These are phyloP conservation scores for Inga oerstediana DNA, from an alignment of 306 rosid genomes.

Conservation along the genomic window DNA sequence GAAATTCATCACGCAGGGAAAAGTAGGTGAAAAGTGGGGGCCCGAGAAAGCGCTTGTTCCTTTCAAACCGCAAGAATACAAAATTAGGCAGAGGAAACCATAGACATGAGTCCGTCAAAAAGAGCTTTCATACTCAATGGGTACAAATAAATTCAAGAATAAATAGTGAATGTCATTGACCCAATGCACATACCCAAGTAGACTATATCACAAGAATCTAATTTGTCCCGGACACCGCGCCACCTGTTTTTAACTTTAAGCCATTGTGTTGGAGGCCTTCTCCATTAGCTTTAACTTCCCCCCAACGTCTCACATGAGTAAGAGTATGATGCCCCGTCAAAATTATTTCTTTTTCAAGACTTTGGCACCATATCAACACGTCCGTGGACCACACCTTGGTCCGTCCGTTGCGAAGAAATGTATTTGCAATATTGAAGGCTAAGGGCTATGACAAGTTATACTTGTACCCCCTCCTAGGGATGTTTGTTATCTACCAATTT, in stretches of 20 bases:
- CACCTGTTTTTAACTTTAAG: neutral
- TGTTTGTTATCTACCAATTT: slow-evolving; percentile 24
- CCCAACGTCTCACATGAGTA: no score
- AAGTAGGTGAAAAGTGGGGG: neutral
- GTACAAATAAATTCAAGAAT: neutral
- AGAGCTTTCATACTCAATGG: neutral
- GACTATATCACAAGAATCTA: neutral
- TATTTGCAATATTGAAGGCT: neutral
- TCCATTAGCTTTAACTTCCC: neutral
- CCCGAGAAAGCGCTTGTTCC: neutral
- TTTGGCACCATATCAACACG: neutral
- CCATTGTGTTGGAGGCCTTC: neutral
- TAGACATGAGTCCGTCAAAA: neutral
- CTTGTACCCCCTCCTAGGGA: neutral
- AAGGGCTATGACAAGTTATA: neutral
- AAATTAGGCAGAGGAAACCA: neutral
- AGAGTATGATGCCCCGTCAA: no score
- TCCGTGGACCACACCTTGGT: neutral
- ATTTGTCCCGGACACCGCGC: neutral
- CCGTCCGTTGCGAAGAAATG: neutral
- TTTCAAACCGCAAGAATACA: neutral
- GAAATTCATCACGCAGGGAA: neutral
- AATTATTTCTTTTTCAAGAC: no score
- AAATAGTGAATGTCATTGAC: slow-evolving; percentile 12
- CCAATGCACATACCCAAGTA: no score